Evolutionary conservation across 75 land plant genomes (phyloP), one percentile per base, ranked within the genome.

Genomic region (Pinus taeda): DNA sequence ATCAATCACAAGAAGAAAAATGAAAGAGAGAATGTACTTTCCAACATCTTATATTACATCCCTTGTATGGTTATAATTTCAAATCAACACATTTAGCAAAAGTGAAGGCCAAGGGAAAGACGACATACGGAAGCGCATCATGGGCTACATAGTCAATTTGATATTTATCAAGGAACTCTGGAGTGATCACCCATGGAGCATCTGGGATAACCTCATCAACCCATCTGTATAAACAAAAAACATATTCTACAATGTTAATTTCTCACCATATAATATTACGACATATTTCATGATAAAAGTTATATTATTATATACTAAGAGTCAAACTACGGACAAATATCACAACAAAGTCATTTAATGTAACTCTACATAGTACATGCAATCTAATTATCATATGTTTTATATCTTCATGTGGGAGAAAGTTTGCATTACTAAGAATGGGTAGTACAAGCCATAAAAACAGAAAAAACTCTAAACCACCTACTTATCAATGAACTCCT

Each of bases 161-260:
- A 77, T 89, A 79, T 39, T 87, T 81, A 57, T 89, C 91, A 60
- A 89, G 64, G 76, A 88, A 88, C 67, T 88, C 90, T 49, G 83
- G 84, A 59, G 82, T 82, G 24, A 88, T 76, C 70, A 89, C 91
- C 91, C 90, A 89, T 22, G 91, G 90, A 60, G 90, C 91, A 84
- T 87, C 84, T 37, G 79, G 79, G 26, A 89, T 75, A 37, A 87
- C 90, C 67, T 87, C 90, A 63, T 89, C 91, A 63, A 89, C 91
- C 91, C 91, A 89, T 81, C 95, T 92, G 85, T 57, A 71, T 20
- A 17, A 26, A 79, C 57, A 71, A 53, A 45, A 71, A n/a, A 53
- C 24, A 53, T 3, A 22, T 37, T 66, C 70, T 15, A 18, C 42
- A 66, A 66, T 17, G 7, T 66, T 36, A 66, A 12, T 33, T 66